These are phyloP conservation scores for Colletotrichum orbiculare DNA, from an alignment of 2,329 filamentous ascomycete species.

Conservation along the genomic window DNA sequence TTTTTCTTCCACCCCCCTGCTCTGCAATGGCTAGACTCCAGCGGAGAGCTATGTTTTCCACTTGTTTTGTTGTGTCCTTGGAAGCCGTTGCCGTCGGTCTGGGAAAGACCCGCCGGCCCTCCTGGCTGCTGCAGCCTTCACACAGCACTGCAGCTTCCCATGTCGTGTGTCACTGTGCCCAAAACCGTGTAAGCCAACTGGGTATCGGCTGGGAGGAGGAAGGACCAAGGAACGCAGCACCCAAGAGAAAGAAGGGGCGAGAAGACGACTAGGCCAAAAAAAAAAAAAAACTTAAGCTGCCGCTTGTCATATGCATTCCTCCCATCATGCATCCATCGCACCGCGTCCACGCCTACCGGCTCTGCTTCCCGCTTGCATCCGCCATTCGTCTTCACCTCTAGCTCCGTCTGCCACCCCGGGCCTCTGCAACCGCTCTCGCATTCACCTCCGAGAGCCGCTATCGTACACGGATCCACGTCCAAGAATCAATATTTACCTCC, in stretches of 20 bases:
- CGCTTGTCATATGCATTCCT: constrained; percentile 36
- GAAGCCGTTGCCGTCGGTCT: constrained; percentile 29
- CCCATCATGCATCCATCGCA: constrained; percentile 10
- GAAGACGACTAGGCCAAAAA: background rate
- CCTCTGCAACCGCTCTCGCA: constrained; percentile 32
- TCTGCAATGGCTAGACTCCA: too few species aligned
- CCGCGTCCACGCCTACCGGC: constrained; percentile 20
- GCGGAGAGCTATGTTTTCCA: constrained; percentile 15
- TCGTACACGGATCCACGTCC: constrained; percentile 33
- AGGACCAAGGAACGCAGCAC: background rate
- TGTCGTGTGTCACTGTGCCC: constrained; percentile 17
- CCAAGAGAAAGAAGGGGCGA: too few species aligned
- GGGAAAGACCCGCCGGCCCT: constrained; percentile 24
- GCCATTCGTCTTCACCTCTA: constrained; percentile 28
- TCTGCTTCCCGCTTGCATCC: constrained; percentile 31
- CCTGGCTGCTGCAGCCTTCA: constrained; percentile 17
- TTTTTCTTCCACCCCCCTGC: too few species aligned
- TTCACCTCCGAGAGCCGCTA: constrained; percentile 27
- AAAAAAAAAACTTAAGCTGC: background rate
- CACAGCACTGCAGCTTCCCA: constrained; percentile 2
- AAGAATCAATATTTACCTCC: constrained; percentile 32
- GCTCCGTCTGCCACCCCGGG: constrained; percentile 25
- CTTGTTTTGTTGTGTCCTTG: constrained; percentile 1
- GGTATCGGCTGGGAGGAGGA: background rate
- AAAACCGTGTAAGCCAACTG: constrained; percentile 33